phyloP scores from a whole-genome alignment of 345 rosid species.

The Ceriops tagal region DNA sequence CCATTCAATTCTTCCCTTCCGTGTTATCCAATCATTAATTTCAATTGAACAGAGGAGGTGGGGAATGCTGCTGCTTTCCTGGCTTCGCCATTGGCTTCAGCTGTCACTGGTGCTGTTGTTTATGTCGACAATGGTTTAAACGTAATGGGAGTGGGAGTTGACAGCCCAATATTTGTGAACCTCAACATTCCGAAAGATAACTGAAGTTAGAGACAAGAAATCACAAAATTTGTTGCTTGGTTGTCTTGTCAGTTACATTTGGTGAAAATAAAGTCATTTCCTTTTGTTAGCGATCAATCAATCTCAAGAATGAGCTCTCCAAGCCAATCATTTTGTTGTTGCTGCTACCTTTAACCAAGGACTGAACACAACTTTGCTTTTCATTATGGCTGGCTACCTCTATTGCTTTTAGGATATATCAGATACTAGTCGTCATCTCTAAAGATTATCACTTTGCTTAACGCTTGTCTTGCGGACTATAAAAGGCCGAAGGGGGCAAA shows the following conservation, averaged over 20 bases:
- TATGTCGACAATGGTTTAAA: constrained; percentile 94
- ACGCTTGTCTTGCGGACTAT: no score
- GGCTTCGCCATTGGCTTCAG: constrained; percentile 88
- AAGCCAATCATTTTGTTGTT: no score
- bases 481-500: no score
- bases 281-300: no score
- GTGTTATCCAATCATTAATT: background rate
- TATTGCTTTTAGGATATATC: no score
- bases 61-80: constrained; percentile 93
- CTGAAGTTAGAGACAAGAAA: background rate
- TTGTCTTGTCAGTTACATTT: background rate
- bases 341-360: no score
- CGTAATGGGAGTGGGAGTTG: constrained; percentile 87
- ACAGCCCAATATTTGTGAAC: constrained; percentile 77
- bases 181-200: constrained; percentile 51
- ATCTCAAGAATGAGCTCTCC: no score
- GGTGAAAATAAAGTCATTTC: background rate
- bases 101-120: constrained; percentile 76
- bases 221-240: background rate
- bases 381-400: no score
- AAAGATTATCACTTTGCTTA: no score
- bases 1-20: background rate
- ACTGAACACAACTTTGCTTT: no score
- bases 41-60: constrained; percentile 67
- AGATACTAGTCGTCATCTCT: no score